Evolutionary conservation across 208 protist genomes (phyloP).

Genomic region (Polymyxa betae): DNA sequence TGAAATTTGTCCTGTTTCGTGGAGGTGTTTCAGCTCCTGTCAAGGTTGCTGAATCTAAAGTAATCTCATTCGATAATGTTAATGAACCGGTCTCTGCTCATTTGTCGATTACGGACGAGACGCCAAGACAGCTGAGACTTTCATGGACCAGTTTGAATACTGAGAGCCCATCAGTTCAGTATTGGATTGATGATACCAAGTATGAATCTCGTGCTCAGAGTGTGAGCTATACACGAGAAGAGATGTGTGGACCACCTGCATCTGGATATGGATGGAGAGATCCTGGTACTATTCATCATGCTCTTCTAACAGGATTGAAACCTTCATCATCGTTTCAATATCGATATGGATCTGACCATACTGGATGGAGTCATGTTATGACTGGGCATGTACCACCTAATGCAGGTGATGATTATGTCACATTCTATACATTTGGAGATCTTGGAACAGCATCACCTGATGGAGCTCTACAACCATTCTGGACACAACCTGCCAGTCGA

Average conservation of each 20-base stretch:
- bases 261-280: conserved; percentile 4
- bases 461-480: background rate
- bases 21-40: background rate
- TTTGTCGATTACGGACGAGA: background rate
- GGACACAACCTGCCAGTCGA: background rate
- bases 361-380: background rate
- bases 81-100: background rate
- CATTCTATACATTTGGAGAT: conserved; percentile 27
- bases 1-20: background rate
- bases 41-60: background rate
- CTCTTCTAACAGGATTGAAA: background rate
- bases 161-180: background rate
- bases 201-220: background rate
- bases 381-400: background rate
- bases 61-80: background rate
- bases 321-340: conserved; percentile 17
- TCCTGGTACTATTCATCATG: conserved; percentile 3
- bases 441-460: conserved; percentile 6
- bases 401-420: background rate
- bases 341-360: background rate
- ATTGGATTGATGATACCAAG: background rate
- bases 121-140: background rate
- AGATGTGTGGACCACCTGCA: conserved; percentile 41
- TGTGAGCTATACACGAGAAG: background rate
- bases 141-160: background rate